Evolutionary conservation across 2,329 filamentous ascomycete genomes (phyloP).

Genomic region (Thielaviopsis cerberus): DNA sequence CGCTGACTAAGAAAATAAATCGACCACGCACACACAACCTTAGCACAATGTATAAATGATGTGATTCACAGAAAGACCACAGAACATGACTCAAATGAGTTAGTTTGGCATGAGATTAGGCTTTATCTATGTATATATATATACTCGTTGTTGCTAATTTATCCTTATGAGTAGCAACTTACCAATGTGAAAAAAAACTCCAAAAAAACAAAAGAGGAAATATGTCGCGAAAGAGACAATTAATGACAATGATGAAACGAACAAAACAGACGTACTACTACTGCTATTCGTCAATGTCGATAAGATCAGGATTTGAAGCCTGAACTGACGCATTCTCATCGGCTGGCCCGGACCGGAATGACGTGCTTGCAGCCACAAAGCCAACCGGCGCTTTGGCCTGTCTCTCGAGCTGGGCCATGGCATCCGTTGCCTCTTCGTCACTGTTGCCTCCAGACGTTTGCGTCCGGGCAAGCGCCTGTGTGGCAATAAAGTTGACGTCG

Average conservation of each 20-base stretch:
- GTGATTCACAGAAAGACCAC: too few species aligned
- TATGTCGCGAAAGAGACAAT: constrained; percentile 6
- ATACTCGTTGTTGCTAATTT: too few species aligned
- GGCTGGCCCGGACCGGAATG: constrained; percentile 45
- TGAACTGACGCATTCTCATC: constrained; percentile 32
- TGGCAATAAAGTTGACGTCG: constrained; percentile 95
- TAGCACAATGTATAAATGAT: too few species aligned
- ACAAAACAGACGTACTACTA: neutral
- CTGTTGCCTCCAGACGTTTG: constrained; percentile 36
- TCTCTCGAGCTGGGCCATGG: constrained; percentile 75
- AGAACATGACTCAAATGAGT: too few species aligned
- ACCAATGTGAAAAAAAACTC: too few species aligned
- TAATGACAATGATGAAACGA: constrained; percentile 10
- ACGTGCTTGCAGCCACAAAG: constrained; percentile 54
- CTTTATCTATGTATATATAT: too few species aligned
- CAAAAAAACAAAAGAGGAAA: constrained; percentile 11
- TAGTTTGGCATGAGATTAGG: too few species aligned
- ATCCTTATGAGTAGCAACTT: too few species aligned
- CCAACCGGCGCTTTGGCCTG: constrained; percentile 76
- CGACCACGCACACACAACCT: too few species aligned
- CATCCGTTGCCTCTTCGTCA: constrained; percentile 44
- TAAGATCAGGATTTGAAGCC: constrained; percentile 64
- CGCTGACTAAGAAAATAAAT: too few species aligned
- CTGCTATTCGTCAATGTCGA: constrained; percentile 49
- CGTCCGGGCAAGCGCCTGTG: constrained; percentile 71